These are phyloP conservation scores for Pyrus hybrid DNA, from an alignment of 331 rosid species.

Conservation along the genomic window DNA sequence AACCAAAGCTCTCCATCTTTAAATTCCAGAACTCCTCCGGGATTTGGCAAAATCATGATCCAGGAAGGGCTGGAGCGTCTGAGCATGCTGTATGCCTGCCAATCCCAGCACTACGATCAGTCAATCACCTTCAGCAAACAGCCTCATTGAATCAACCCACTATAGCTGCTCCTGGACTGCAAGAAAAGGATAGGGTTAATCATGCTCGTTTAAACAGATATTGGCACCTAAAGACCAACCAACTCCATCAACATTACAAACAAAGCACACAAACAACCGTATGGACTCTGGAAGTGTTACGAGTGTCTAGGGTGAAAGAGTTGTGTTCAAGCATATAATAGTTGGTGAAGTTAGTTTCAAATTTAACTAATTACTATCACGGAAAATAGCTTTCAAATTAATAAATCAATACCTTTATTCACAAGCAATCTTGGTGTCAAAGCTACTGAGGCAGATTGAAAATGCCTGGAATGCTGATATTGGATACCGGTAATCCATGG, in stretches of 20 bases:
- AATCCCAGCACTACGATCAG: neutral
- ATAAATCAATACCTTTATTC: conserved; percentile 49
- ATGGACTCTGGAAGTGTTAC: neutral
- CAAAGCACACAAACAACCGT: neutral
- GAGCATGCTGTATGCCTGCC: neutral
- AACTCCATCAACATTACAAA: neutral
- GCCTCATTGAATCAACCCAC: conserved; percentile 11
- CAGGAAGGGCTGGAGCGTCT: neutral
- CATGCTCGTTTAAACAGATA: neutral
- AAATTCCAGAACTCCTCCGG: conserved; percentile 11
- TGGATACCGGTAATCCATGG: conserved; percentile 95
- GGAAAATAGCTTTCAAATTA: neutral
- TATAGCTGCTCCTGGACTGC: conserved; percentile 13
- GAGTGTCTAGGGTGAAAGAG: neutral
- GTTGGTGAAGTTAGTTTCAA: neutral
- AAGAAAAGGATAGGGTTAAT: neutral
- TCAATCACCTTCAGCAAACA: conserved; percentile 4
- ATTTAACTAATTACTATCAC: neutral
- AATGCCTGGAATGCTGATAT: conserved; percentile 97
- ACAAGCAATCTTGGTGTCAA: conserved; percentile 94
- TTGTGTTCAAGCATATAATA: neutral
- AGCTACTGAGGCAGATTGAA: conserved; percentile 98
- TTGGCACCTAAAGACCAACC: neutral
- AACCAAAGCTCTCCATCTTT: neutral
- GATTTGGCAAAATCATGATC: conserved; percentile 8